Evolutionary conservation across 2,329 filamentous ascomycete genomes (phyloP), one percentile per base, ranked within the genome.

Genomic region (Exophiala bonariae): DNA sequence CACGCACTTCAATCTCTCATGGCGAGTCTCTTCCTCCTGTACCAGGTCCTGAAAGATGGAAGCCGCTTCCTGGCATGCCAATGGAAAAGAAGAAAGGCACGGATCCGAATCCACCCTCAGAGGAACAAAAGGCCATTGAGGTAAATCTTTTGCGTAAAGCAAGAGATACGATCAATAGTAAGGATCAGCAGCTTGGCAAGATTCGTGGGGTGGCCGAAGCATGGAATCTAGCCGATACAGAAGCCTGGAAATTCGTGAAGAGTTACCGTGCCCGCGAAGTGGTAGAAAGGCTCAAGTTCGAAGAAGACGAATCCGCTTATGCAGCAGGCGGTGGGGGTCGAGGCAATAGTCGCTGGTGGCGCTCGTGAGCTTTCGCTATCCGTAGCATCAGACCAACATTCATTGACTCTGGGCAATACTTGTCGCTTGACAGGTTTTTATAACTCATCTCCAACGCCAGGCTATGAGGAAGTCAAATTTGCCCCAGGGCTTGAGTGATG

Each of bases 231-330:
- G 80, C 78, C 2, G 82, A 85, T 58, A 78, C 79, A 3, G 82
- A 85, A 62, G 74, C 77, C 7, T 85, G 82, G 82, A 76, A 77
- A 52, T 85, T 85, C 61, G 76, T 81, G 18, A 69, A 79, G 44
- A 81, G 81, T 4, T 84, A 73, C 58, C 72, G 75, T 37, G 81
- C 80, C 22, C 67, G 81, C 54, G 70, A 75, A 45, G 64, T 75
- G 11, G 70, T 82, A 32, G 80, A 84, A 64, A 66, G 80, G 47
- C 64, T 72, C 63, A 71, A 73, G 58, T 85, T 81, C 79, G 76
- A 83, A 60, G 72, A 82, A 46, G 79, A 82, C 50, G 81, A 84
- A 41, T 50, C 53, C 3, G 48, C 45, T 2, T 55, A 49, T 32
- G 45, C 40, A 14, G 40, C 42, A 13, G 51, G 44, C 26, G 52